Conservation (phyloP, 179 eudicot genomes). For the Vitellaria paradoxa region DNA sequence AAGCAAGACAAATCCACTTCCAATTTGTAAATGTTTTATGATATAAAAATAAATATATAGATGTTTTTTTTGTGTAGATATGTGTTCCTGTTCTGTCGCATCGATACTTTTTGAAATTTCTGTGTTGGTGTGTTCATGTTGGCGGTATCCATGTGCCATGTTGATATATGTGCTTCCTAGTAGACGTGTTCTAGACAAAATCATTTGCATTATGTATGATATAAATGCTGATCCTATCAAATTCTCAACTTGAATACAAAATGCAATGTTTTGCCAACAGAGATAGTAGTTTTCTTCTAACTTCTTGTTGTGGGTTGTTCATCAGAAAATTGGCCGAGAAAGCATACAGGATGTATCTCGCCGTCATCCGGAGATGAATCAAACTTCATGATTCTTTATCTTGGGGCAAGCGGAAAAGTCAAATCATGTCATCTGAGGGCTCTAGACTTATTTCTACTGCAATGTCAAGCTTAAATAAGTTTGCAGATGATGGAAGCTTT, state of each 20-base stretch:
- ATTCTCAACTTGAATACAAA: neutral
- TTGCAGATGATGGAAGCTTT: conserved; percentile 78
- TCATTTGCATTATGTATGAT: neutral
- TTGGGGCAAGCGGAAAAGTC: conserved; percentile 69
- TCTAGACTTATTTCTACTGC: conserved; percentile 60
- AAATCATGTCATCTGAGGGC: conserved; percentile 47
- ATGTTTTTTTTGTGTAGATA: no score
- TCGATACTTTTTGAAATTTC: no score
- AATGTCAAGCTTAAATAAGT: conserved; percentile 68
- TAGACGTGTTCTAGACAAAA: no score
- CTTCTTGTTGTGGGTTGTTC: conserved; percentile 13
- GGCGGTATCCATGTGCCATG: no score
- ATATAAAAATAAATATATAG: no score
- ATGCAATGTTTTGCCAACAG: neutral
- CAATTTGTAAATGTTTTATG: no score
- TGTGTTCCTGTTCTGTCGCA: no score
- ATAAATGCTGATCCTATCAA: neutral
- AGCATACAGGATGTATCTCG: conserved; percentile 35
- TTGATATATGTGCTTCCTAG: no score
- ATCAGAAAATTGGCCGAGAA: conserved; percentile 35
- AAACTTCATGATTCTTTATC: conserved; percentile 73
- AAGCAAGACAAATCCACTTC: no score
- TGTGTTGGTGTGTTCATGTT: no score
- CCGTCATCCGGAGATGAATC: conserved; percentile 65
- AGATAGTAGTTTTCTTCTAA: neutral